Percentiles rank a stretch among this genome's conserved stretches.
Conservation (phyloP, 192 early-diverging fungal genomes). For the Coemansia pectinata region DNA sequence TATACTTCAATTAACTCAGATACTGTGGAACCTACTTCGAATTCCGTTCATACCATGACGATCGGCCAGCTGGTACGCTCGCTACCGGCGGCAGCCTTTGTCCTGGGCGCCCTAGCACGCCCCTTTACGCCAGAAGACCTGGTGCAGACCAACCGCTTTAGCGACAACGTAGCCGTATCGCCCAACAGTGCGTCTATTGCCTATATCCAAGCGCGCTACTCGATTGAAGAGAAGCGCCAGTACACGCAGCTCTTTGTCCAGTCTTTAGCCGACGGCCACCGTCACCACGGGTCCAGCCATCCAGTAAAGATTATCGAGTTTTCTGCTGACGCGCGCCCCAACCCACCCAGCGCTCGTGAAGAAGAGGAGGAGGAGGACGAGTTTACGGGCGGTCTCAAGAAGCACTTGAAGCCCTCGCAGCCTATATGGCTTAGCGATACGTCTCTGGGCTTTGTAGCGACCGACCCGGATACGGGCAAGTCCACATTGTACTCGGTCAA, state of each 20-base stretch:
- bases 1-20: background rate
- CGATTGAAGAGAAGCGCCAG: constrained; percentile 57
- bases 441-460: constrained; percentile 31
- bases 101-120: constrained; percentile 30
- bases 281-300: background rate
- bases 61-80: constrained; percentile 10
- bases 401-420: constrained; percentile 37
- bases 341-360: constrained; percentile 13
- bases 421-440: constrained; percentile 48
- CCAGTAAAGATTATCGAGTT: constrained; percentile 11
- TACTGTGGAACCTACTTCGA: background rate
- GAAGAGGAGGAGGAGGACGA: background rate
- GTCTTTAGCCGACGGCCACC: constrained; percentile 4
- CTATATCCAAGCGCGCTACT: constrained; percentile 65
- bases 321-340: constrained; percentile 32
- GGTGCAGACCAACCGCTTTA: constrained; percentile 62
- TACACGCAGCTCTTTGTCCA: constrained; percentile 52
- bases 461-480: constrained; percentile 12
- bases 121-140: constrained; percentile 62
- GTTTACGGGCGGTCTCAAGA: background rate
- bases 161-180: constrained; percentile 55
- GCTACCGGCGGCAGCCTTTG: constrained; percentile 26
- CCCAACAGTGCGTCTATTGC: constrained; percentile 57
- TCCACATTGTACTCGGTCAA: constrained; percentile 56
- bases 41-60: background rate